These are phyloP conservation scores for Cladobotryum mycophilum DNA, from an alignment of 2,329 filamentous ascomycete species.

Conservation along the genomic window DNA sequence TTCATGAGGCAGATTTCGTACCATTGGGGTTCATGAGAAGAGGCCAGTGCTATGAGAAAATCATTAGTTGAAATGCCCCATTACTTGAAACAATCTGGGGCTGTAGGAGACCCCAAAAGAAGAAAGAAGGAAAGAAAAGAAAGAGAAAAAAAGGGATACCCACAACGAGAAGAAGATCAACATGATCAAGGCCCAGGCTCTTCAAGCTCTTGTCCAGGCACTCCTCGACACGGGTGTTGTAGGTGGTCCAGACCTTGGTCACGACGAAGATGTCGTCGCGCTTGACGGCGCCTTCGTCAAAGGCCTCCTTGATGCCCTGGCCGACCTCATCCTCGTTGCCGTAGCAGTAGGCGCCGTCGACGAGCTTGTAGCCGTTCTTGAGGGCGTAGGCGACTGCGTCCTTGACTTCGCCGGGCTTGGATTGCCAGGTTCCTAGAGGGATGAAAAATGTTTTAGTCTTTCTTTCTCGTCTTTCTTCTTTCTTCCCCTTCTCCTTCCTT, in stretches of 20 bases:
- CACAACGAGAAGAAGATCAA: slow-evolving; percentile 70
- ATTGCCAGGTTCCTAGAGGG: slow-evolving; percentile 58
- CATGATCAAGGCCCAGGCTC: slow-evolving; percentile 69
- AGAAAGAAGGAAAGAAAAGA: background rate
- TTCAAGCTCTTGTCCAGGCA: slow-evolving; percentile 67
- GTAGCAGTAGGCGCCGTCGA: slow-evolving; percentile 73
- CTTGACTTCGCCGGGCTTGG: slow-evolving; percentile 51
- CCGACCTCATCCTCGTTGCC: slow-evolving; percentile 81
- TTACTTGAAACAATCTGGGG: too few species aligned
- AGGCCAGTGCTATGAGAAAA: slow-evolving; percentile 61
- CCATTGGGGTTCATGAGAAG: slow-evolving; percentile 73
- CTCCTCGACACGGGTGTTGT: slow-evolving; percentile 62
- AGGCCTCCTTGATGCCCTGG: slow-evolving; percentile 66
- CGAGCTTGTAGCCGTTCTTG: slow-evolving; percentile 49
- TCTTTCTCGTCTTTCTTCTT: background rate
- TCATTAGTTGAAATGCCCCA: too few species aligned
- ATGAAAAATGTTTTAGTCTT: background rate
- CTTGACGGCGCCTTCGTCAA: slow-evolving; percentile 58
- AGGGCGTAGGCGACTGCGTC: slow-evolving; percentile 54
- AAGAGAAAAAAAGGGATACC: slow-evolving; percentile 17
- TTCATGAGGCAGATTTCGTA: slow-evolving; percentile 17
- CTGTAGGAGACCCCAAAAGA: too few species aligned
- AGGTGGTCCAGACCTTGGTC: slow-evolving; percentile 81
- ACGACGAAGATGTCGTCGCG: slow-evolving; percentile 77
- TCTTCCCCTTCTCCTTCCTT: background rate